Base-by-base conservation (phyloP, 768 basidiomycete genomes). In the Hygrocybe coccinea region DNA sequence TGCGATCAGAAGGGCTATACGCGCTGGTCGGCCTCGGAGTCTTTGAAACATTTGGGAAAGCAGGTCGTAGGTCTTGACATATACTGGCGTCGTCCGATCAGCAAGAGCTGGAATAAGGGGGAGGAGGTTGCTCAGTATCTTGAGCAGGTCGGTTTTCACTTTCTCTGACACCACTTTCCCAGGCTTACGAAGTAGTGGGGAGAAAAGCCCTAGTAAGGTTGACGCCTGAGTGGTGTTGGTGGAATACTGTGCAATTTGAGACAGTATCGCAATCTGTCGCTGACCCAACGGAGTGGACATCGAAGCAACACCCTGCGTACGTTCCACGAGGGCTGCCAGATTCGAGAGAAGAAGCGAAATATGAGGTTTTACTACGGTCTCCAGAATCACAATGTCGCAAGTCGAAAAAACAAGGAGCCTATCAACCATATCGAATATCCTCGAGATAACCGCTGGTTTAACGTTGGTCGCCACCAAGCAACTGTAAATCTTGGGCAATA, bases 341-440 rank as follows among this genome's bases (percentile, higher is more conserved):
- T 87, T 88, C 12, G 75, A 69, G 22, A 98, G 81, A 1, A 99
- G 78, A 2, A 75, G 67, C 25, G 85, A 79, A 19, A 92, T 78
- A 66, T 89, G 82, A 0, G 86, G 92, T 59, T 81, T 80, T 57
- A 94, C 70, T 29, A 90, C 75, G 19, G 61, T 59, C 24, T 80
- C 78, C 1, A 78, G 75, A 25, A 86, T 73, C 11, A 63, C 64
- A 25, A 71, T 72, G 39, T 86, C 80, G 4, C 76, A 76, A 2
- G 75, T 68, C 2, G 87, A 80, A 25, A 80, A 74, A 3, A 66
- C 75, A 49, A 90, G 73, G 0, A 97, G 68, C 34, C 77, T 78
- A 41, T 93, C 90, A 47, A 94, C 76, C 56, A 95, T 84, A 64
- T 97, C 95, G 60, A 95, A 87, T 3, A 97, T 79, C 51, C 83